Evolutionary conservation across 2,329 filamentous ascomycete genomes (phyloP), one percentile per base, ranked within the genome.

Genomic region (Pseudogymnoascus sp.): DNA sequence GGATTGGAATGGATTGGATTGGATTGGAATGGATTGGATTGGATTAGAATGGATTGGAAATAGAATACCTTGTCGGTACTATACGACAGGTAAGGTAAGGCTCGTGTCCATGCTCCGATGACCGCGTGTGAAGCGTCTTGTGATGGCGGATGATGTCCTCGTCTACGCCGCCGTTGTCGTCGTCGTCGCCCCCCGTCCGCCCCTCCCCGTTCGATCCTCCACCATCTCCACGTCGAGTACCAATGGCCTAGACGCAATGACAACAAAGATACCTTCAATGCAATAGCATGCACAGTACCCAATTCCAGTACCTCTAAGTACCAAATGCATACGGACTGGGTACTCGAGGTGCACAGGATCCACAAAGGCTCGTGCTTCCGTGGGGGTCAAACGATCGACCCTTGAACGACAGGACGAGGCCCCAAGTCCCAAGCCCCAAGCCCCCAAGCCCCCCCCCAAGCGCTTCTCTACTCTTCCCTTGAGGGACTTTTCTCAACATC

Each of bases 301-400:
- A 28, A 17, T 2, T 9, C 3, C 8, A 53, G 47, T 53, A 53
- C 47, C 47, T 31, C 2, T 17, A 53, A 53, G 47, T 53, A 53
- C 26, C n/a, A 11, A 7, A 53, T 53, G 47, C 47, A 31, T n/a
- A 11, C 26, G 4, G 26, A 8, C 23, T 28, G 47, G 5, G 47
- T 53, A 53, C 26, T 53, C 47, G 23, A 10, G 15, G 26, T 53
- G 47, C 47, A 53, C 47, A 53, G 23, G 47, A 53, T 53, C 47
- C 47, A 53, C 47, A 53, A 50, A 11, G 47, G 26, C 47, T 53
- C 47, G 47, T 53, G 47, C 47, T 28, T 53, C 47, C 47, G 47
- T 53, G 47, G 47, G 47, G 47, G 47, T 53, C 23, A 53, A 44
- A n/a, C 26, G 47, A 53, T 53, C 47, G 47, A 53, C 47, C 47